Conservation (phyloP, 2,329 filamentous ascomycete species). For the Chrysoporthe cubensis region DNA sequence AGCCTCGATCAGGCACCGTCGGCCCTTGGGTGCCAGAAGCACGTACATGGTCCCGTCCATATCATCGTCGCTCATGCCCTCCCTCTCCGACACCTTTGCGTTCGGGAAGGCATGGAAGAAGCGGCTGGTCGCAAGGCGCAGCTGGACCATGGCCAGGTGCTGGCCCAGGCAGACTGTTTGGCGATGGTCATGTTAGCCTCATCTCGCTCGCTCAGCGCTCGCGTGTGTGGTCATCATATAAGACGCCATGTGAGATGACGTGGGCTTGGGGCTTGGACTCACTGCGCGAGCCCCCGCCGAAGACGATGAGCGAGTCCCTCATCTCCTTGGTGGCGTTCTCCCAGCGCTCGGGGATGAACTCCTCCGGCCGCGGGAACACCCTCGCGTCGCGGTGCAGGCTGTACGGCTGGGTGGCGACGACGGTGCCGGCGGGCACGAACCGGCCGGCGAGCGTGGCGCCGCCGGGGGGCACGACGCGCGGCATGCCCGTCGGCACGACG, state of each 20-base stretch:
- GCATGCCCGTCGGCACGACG: constrained; percentile 45
- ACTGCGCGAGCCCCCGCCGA: constrained; percentile 36
- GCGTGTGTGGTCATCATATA: background rate
- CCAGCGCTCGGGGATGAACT: constrained; percentile 45
- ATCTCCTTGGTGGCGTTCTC: constrained; percentile 35
- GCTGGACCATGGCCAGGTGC: constrained; percentile 58
- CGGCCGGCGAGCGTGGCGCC: constrained; percentile 45
- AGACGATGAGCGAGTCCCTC: constrained; percentile 36
- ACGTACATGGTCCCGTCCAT: constrained; percentile 37
- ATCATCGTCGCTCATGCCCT: constrained; percentile 38
- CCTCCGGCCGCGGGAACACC: constrained; percentile 46
- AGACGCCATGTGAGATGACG: constrained; percentile 15
- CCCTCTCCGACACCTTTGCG: constrained; percentile 34
- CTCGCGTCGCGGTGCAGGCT: constrained; percentile 48
- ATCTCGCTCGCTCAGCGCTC: background rate
- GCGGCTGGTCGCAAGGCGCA: constrained; percentile 51
- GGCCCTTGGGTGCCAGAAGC: constrained; percentile 33
- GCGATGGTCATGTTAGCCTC: background rate
- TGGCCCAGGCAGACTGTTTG: constrained; percentile 53
- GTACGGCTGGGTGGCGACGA: constrained; percentile 48
- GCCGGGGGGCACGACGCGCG: constrained; percentile 43
- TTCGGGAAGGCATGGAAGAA: constrained; percentile 49
- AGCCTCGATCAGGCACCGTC: constrained; percentile 36
- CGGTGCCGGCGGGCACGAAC: constrained; percentile 44
- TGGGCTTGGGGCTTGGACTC: constrained; percentile 15